Evolutionary conservation across 345 rosid species (phyloP).

Genomic region (Diplotaxis tenuifolia): DNA sequence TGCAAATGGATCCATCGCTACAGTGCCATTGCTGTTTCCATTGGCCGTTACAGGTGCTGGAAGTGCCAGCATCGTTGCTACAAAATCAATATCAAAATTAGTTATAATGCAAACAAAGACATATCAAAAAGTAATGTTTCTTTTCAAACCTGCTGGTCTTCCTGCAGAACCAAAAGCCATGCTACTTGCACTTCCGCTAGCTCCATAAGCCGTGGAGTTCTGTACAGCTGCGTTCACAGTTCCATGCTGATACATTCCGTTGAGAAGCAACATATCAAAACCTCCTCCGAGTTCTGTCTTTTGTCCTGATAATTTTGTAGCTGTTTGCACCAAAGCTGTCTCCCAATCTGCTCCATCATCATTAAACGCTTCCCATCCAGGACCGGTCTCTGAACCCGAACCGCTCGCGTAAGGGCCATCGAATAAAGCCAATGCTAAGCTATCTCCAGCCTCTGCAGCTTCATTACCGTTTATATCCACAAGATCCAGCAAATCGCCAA

Average conservation of each 20-base stretch:
- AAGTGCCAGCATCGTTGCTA: conserved; percentile 52
- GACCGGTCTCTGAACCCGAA: conserved; percentile 25
- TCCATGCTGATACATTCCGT: conserved; percentile 44
- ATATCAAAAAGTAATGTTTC: neutral
- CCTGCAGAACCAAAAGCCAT: conserved; percentile 56
- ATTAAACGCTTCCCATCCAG: conserved; percentile 65
- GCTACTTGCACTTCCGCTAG: conserved; percentile 64
- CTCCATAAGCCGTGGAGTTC: conserved; percentile 32
- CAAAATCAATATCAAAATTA: neutral
- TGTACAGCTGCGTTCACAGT: conserved; percentile 24
- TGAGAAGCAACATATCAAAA: conserved; percentile 41
- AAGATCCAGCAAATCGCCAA: conserved; percentile 59
- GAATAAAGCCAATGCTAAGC: conserved; percentile 62
- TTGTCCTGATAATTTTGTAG: conserved; percentile 47
- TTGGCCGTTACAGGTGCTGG: conserved; percentile 40
- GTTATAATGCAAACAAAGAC: neutral
- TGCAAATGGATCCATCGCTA: conserved; percentile 58
- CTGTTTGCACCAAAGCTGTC: conserved; percentile 64
- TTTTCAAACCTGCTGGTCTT: conserved; percentile 43
- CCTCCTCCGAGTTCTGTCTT: conserved; percentile 39
- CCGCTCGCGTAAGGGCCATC: conserved; percentile 39
- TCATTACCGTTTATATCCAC: conserved; percentile 40
- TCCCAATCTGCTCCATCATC: conserved; percentile 73
- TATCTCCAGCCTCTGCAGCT: conserved; percentile 44
- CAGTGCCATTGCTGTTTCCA: conserved; percentile 22